phyloP scores from a whole-genome alignment of 495 filamentous ascomycete genomes.

The Talaromyces proteolyticus region DNA sequence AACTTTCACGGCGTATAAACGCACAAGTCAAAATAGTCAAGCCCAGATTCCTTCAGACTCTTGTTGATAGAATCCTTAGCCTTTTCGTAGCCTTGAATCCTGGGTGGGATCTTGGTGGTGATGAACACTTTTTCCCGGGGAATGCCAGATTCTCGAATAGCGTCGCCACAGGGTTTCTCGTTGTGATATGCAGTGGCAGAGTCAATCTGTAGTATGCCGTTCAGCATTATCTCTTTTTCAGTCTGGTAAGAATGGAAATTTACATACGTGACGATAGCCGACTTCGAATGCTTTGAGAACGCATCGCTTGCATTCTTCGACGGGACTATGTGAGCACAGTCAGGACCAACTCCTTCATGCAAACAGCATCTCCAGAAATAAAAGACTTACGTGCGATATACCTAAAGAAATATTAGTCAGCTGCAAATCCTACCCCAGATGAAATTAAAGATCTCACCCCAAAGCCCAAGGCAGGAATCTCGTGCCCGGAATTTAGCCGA shows the following conservation, averaged over 20 bases:
- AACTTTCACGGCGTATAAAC: neutral
- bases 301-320: slow-evolving; percentile 50
- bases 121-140: slow-evolving; percentile 58
- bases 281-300: slow-evolving; percentile 56
- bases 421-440: slow-evolving; percentile 4
- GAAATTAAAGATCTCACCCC: slow-evolving; percentile 45
- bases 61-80: slow-evolving; percentile 50
- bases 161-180: slow-evolving; percentile 51
- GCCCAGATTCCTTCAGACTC: slow-evolving; percentile 45
- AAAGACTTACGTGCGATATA: slow-evolving; percentile 63
- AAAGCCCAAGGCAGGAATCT: slow-evolving; percentile 70
- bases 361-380: too few relatives aligned
- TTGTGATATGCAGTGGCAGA: slow-evolving; percentile 61
- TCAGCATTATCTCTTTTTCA: slow-evolving; percentile 8
- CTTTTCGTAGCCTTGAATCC: slow-evolving; percentile 46
- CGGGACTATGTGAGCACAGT: slow-evolving; percentile 22
- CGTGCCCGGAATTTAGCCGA: slow-evolving; percentile 68
- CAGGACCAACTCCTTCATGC: slow-evolving; percentile 8
- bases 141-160: slow-evolving; percentile 42
- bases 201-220: slow-evolving; percentile 35
- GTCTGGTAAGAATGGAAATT: slow-evolving; percentile 7
- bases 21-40: slow-evolving; percentile 63
- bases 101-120: slow-evolving; percentile 59
- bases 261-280: slow-evolving; percentile 74
- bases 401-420: slow-evolving; percentile 32